Conservation (phyloP, 495 filamentous ascomycete genomes). For the Collariella sp. region DNA sequence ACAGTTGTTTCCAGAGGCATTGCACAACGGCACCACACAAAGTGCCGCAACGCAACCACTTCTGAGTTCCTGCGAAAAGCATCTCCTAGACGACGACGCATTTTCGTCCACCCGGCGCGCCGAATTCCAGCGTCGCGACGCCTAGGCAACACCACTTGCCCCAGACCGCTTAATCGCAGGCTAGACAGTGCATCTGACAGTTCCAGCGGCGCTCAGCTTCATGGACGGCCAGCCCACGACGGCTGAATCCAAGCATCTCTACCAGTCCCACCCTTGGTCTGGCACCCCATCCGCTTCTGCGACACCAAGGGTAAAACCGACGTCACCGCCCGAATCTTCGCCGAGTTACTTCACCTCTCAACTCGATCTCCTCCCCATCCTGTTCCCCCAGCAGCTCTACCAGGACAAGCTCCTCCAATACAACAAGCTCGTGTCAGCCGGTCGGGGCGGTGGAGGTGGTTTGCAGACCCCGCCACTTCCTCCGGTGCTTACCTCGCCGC, state of each 20-base stretch:
- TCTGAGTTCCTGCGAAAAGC: background rate
- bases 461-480: constrained; percentile 41
- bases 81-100: background rate
- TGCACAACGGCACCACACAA: background rate
- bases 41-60: background rate
- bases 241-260: constrained; percentile 45
- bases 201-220: constrained; percentile 31
- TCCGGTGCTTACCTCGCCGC: constrained; percentile 37
- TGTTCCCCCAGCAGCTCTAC: constrained; percentile 44
- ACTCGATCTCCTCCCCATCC: constrained; percentile 39
- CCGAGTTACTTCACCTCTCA: constrained; percentile 30
- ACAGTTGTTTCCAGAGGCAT: background rate
- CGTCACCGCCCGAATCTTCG: constrained; percentile 18
- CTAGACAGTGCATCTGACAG: constrained; percentile 10
- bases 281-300: constrained; percentile 23
- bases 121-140: background rate
- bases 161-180: constrained; percentile 10
- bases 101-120: background rate
- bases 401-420: constrained; percentile 47
- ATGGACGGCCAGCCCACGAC: constrained; percentile 44
- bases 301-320: constrained; percentile 18
- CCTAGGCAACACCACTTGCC: constrained; percentile 7
- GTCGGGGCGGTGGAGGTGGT: constrained; percentile 37
- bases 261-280: constrained; percentile 36
- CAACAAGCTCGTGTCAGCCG: constrained; percentile 45